Evolutionary conservation across 2,329 filamentous ascomycete species (phyloP).

Genomic region (Trichoderma hamatum): DNA sequence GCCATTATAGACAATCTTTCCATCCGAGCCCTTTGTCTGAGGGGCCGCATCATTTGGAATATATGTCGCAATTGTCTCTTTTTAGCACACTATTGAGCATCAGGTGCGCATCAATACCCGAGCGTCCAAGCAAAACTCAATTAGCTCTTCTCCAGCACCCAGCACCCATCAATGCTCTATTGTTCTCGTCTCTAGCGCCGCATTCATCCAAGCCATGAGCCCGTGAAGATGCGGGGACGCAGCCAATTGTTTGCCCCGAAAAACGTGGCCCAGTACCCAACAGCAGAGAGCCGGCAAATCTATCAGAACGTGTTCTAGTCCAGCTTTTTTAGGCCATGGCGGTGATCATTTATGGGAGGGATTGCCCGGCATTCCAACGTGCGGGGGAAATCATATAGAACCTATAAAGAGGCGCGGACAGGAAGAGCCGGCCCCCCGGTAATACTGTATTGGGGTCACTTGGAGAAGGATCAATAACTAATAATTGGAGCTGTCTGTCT

Average conservation of each 20-base stretch:
- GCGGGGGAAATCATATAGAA: conserved; percentile 1
- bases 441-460: not conserved
- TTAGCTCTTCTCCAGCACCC: not conserved
- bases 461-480: not conserved
- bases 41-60: not conserved
- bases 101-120: not conserved
- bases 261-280: not conserved
- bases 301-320: not conserved
- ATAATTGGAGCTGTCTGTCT: not conserved
- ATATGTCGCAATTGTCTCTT: not conserved
- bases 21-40: not conserved
- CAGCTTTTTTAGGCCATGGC: not conserved
- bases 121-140: not conserved
- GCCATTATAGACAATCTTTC: not conserved
- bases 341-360: conserved; percentile 13
- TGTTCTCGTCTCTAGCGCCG: conserved; percentile 10
- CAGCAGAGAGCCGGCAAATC: not conserved
- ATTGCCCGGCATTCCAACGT: conserved; percentile 17
- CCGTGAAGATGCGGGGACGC: conserved; percentile 14
- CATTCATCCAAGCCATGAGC: conserved; percentile 1
- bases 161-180: not conserved
- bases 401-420: not conserved
- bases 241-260: conserved; percentile 12
- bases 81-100: not conserved
- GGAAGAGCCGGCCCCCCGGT: not conserved